These are phyloP conservation scores for Alnus rubra DNA, from an alignment of 306 rosid species.

Conservation along the genomic window DNA sequence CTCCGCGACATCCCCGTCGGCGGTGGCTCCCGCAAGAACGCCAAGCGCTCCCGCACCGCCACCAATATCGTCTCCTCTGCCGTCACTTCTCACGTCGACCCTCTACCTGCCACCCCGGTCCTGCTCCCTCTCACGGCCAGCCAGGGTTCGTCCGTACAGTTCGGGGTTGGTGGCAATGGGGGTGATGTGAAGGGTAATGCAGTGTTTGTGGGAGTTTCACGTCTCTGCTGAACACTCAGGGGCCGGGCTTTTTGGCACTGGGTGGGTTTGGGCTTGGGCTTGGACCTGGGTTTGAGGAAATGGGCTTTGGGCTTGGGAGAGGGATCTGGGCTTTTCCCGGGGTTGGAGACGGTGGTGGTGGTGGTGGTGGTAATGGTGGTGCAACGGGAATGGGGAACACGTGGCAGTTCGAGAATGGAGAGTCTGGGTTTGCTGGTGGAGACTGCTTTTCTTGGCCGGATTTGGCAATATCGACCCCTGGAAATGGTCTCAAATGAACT, in stretches of 20 bases:
- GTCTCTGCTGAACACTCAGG: constrained; percentile 64
- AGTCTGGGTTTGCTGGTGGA: constrained; percentile 55
- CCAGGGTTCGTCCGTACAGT: constrained; percentile 35
- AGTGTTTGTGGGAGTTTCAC: constrained; percentile 65
- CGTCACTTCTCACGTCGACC: constrained; percentile 32
- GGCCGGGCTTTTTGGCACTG: constrained; percentile 66
- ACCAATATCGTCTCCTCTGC: background rate
- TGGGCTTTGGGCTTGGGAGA: constrained; percentile 67
- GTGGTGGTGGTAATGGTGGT: constrained; percentile 20
- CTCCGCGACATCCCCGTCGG: constrained; percentile 97
- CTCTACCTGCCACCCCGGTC: constrained; percentile 34
- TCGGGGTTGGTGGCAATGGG: constrained; percentile 27
- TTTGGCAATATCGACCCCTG: constrained; percentile 83
- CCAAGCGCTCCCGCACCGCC: constrained; percentile 84
- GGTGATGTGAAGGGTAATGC: constrained; percentile 37
- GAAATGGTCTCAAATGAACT: constrained; percentile 69
- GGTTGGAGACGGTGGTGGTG: constrained; percentile 44
- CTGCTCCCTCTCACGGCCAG: constrained; percentile 33
- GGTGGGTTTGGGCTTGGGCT: constrained; percentile 90
- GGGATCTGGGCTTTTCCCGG: constrained; percentile 68
- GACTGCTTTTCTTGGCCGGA: constrained; percentile 95
- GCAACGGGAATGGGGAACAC: constrained; percentile 42
- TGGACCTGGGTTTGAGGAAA: constrained; percentile 60
- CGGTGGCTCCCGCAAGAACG: constrained; percentile 86
- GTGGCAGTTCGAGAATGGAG: constrained; percentile 82